A percentile compares a stretch with the other conserved stretches of the same genome.
These are phyloP conservation scores for Solanum raphanifolium DNA, from an alignment of 257 asterid genomes.

Conservation along the genomic window DNA sequence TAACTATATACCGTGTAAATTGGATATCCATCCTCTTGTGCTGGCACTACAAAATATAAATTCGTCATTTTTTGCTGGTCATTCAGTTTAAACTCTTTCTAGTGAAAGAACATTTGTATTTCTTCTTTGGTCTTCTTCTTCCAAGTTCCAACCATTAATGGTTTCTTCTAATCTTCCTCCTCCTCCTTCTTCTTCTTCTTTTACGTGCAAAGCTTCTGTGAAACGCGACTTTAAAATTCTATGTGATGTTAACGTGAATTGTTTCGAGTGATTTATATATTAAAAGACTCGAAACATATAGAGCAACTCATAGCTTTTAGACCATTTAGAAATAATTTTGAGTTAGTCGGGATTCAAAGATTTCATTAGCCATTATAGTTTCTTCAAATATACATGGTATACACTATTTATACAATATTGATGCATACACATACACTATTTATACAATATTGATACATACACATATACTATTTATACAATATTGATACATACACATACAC, in stretches of 20 bases:
- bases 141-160: background rate
- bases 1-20: background rate
- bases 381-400: background rate
- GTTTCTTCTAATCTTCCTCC: background rate
- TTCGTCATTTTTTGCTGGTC: too few species aligned
- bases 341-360: background rate
- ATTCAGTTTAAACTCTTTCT: background rate
- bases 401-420: background rate
- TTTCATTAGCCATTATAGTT: background rate
- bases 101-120: background rate
- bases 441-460: too few species aligned
- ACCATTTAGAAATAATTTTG: too few species aligned
- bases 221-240: background rate
- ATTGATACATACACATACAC: too few species aligned
- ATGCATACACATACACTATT: too few species aligned
- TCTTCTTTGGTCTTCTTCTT: background rate
- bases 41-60: background rate
- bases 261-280: too few species aligned
- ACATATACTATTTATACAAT: too few species aligned
- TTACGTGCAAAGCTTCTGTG: background rate
- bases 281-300: too few species aligned
- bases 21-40: background rate
- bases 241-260: too few species aligned
- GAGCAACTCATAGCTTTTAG: background rate
- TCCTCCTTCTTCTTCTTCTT: background rate